Percentiles rank a stretch among this genome's conserved stretches.
Evolutionary conservation across 1,284 basidiomycete species (phyloP).

Genomic region (Puccinia hordei): DNA sequence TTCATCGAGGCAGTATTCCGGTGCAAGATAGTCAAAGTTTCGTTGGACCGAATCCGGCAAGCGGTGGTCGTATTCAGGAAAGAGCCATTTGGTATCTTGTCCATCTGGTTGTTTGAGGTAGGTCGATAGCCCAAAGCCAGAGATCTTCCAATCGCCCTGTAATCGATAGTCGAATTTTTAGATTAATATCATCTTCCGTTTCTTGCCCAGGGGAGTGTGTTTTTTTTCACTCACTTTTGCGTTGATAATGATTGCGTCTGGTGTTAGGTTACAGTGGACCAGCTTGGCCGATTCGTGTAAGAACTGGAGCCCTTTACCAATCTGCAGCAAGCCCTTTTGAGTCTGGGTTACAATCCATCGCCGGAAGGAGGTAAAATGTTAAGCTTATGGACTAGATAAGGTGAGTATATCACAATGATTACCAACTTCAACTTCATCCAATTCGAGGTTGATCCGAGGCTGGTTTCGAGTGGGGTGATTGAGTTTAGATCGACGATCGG

Average conservation of each 20-base stretch:
- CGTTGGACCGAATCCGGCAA: conserved; percentile 81
- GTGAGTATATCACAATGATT: background rate
- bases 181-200: conserved; percentile 54
- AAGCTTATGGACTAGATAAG: background rate
- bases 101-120: conserved; percentile 73
- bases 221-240: conserved; percentile 68
- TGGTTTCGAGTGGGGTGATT: conserved; percentile 58
- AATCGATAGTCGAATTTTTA: conserved; percentile 23
- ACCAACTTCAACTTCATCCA: conserved; percentile 85
- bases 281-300: conserved; percentile 85
- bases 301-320: conserved; percentile 90
- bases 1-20: conserved; percentile 92
- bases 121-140: conserved; percentile 83
- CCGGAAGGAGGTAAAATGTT: conserved; percentile 46
- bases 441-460: conserved; percentile 64
- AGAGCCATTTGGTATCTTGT: conserved; percentile 76
- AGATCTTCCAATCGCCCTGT: conserved; percentile 97
- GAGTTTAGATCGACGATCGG: conserved; percentile 63
- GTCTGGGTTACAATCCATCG: conserved; percentile 66
- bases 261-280: conserved; percentile 86
- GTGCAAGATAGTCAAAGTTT: conserved; percentile 93
- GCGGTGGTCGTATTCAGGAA: conserved; percentile 80
- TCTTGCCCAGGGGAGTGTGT: conserved; percentile 50
- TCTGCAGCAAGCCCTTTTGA: conserved; percentile 90
- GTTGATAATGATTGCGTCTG: conserved; percentile 82